Conservation (phyloP, 2,329 filamentous ascomycete species). For the Fusarium sp. region DNA sequence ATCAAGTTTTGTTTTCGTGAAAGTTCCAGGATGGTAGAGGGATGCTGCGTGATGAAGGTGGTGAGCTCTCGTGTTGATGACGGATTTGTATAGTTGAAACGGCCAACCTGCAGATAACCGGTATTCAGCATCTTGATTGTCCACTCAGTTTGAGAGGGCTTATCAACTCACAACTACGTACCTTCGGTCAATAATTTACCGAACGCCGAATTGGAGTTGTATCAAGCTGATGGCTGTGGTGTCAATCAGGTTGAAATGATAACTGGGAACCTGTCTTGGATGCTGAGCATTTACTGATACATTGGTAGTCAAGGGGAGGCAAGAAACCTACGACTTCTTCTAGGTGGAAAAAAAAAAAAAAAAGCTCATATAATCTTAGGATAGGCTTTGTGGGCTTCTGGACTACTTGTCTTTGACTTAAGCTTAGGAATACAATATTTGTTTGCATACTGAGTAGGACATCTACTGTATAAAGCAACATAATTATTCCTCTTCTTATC, state of each 20-base stretch:
- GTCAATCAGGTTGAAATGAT: neutral
- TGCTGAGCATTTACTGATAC: neutral
- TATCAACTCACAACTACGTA: slow-evolving; percentile 3
- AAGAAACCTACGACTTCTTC: neutral
- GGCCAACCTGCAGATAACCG: slow-evolving; percentile 10
- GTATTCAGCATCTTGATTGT: neutral
- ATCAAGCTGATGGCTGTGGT: neutral
- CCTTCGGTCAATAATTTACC: neutral
- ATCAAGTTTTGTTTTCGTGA: neutral
- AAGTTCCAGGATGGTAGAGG: neutral
- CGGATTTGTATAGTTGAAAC: slow-evolving; percentile 17
- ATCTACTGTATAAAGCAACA: neutral
- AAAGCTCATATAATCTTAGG: neutral
- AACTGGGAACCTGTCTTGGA: no score
- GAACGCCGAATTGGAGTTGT: neutral
- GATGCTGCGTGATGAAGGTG: neutral
- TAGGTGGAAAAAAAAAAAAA: no score
- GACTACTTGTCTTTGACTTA: neutral
- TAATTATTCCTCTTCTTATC: neutral
- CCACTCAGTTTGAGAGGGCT: slow-evolving; percentile 7
- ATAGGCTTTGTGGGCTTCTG: neutral
- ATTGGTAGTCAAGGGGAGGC: neutral
- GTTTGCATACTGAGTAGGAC: neutral
- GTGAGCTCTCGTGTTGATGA: slow-evolving; percentile 10
- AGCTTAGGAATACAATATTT: neutral